Percentiles rank a stretch among this genome's conserved stretches.
Evolutionary conservation across 106 monocot species (phyloP).

Genomic region (Agapanthus africanus): DNA sequence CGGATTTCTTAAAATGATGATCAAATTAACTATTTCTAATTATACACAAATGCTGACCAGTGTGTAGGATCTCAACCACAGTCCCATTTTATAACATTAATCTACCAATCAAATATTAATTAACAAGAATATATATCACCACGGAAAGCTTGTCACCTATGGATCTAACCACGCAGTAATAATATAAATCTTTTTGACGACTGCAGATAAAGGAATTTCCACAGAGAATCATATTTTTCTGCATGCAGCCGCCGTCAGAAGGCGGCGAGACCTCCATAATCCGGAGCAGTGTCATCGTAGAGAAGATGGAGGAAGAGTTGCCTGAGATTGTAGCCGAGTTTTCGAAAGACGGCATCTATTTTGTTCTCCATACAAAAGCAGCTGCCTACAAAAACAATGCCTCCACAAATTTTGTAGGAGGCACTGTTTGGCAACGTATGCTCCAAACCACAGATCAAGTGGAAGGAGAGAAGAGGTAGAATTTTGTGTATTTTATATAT

Average conservation of each 20-base stretch:
- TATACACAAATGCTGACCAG: no score
- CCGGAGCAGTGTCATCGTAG: slow-evolving; percentile 3
- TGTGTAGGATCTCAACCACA: no score
- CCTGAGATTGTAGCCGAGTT: neutral
- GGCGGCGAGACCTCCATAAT: slow-evolving; percentile 12
- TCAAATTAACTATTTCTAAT: no score
- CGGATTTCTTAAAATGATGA: no score
- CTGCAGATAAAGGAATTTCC: slow-evolving; percentile 1
- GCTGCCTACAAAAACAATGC: neutral
- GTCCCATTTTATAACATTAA: no score
- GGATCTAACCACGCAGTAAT: neutral
- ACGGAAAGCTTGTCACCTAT: no score
- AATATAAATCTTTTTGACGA: neutral
- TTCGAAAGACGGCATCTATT: neutral
- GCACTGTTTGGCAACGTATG: slow-evolving; percentile 3
- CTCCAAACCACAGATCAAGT: slow-evolving; percentile 8
- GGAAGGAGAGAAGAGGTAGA: slow-evolving; percentile 7
- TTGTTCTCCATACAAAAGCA: neutral
- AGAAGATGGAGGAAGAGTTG: slow-evolving; percentile 7
- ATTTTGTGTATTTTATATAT: neutral
- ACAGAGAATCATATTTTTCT: slow-evolving; percentile 6
- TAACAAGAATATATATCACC: no score
- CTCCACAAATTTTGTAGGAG: neutral
- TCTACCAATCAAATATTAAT: no score
- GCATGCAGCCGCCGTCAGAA: neutral